Base-by-base conservation (phyloP, 176 grass and related monocot species). In the Panicum miliaceum region DNA sequence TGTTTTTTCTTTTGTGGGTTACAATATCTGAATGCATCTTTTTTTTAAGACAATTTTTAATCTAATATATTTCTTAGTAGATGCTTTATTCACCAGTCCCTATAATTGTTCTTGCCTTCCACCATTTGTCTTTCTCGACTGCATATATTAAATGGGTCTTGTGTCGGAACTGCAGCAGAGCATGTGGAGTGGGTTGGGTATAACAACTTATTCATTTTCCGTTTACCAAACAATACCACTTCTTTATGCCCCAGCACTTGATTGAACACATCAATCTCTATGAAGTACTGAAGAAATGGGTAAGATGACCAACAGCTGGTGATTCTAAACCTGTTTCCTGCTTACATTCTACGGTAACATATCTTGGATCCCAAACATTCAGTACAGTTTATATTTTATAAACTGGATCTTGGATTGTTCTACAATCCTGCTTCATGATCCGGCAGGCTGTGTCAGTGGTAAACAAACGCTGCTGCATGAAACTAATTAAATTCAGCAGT, bases 101-200 rank as follows among this genome's bases (percentile, higher is more conserved):
- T 66, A 14, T 35, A 52, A 54, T 37, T 59, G 47, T 45, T 45
- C 12, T 42, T 52, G 37, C 80, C 23, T 84, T 84, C 47, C 27
- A 19, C 47, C 70, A 79, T 84, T 84, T 73, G 58, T 73, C 66
- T 58, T 72, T 60, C 45, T 64, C 65, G 45, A 73, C 29, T 35
- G 40, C 41, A 42, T 62, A 84, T 48, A 82, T 19, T 41, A 76
- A 47, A 42, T 19, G 62, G 23, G n/a, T 52, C 32, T 53, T 77
- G 52, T 74, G 59, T 83, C 77, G 15, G 68, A 59, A 38, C 50
- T 75, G 68, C 51, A 36, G 63, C 66, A 75, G 51, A 51, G 38
- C 89, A 84, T 83, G 68, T 84, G 84, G 66, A 45, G 54, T 63
- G 13, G 41, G 51, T 64, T 32, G 68, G 42, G 35, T 64, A 46